Conservation (phyloP, 208 protist species). For the Leishmania mexicana region DNA sequence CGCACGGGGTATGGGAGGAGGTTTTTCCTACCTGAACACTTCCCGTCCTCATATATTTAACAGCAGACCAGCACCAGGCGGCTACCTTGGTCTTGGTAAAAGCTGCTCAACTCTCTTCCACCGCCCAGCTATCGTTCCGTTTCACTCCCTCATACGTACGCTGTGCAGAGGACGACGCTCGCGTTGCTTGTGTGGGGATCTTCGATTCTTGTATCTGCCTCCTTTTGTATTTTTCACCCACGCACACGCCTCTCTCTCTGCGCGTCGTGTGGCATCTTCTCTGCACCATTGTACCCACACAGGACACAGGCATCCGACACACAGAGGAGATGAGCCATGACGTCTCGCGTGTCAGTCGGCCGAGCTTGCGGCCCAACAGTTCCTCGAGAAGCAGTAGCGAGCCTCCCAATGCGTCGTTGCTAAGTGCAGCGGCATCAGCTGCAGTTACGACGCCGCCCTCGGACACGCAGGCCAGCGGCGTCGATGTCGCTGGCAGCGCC, state of each 20-base stretch:
- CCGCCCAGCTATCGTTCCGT: background rate
- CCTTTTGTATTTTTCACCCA: background rate
- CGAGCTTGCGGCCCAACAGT: background rate
- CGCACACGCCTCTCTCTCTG: background rate
- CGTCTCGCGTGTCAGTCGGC: background rate
- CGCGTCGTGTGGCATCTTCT: background rate
- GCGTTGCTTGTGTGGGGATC: background rate
- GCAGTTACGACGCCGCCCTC: background rate
- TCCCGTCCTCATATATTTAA: background rate
- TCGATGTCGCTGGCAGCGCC: background rate
- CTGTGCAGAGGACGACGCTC: background rate
- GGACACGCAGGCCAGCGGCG: background rate
- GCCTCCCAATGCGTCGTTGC: background rate
- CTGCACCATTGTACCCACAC: background rate
- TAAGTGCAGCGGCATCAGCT: background rate
- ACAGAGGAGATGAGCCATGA: slow-evolving; percentile 1
- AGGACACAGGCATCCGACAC: background rate
- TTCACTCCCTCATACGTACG: background rate
- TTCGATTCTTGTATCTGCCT: too few relatives aligned
- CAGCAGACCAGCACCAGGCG: background rate
- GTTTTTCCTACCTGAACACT: background rate
- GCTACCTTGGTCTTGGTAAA: background rate
- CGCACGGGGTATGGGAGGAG: background rate
- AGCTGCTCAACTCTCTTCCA: background rate
- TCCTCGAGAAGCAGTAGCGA: background rate